Conservation (phyloP, 169 alveolate genomes). For the Pseudocohnilembus persalinus region DNA sequence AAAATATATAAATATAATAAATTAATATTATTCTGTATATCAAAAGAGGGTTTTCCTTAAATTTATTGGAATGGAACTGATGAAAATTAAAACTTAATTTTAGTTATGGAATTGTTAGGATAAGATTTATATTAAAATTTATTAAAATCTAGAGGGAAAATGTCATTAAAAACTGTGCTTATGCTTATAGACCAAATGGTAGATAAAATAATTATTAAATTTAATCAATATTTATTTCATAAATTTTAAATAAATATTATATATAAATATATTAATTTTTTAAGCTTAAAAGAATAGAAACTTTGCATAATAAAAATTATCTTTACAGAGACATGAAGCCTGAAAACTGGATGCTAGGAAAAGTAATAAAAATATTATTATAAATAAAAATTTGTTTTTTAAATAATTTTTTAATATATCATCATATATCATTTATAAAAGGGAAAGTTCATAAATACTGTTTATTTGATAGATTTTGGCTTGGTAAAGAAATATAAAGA, state of each 20-base stretch:
- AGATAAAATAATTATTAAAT: slow-evolving; percentile 9
- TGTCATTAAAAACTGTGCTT: slow-evolving; percentile 62
- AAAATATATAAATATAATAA: neutral
- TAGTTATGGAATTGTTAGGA: slow-evolving; percentile 70
- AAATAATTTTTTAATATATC: too few species aligned
- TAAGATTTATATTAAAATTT: slow-evolving; percentile 51
- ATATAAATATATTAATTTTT: neutral
- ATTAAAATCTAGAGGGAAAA: slow-evolving; percentile 47
- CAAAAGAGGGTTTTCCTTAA: slow-evolving; percentile 52
- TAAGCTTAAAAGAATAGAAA: slow-evolving; percentile 37
- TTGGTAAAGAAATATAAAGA: slow-evolving; percentile 63
- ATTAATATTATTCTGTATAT: neutral
- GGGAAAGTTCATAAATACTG: slow-evolving; percentile 2
- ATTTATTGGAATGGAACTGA: slow-evolving; percentile 52
- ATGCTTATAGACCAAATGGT: slow-evolving; percentile 71
- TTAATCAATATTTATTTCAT: slow-evolving; percentile 16
- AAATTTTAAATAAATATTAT: neutral
- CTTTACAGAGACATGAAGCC: slow-evolving; percentile 73
- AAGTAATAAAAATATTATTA: slow-evolving; percentile 35
- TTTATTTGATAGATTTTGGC: slow-evolving; percentile 75
- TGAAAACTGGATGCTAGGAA: slow-evolving; percentile 61
- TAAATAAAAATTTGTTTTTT: neutral
- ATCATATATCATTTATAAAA: neutral
- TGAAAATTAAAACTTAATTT: slow-evolving; percentile 47
- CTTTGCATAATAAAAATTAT: slow-evolving; percentile 53